Evolutionary conservation across 176 grass and related monocot species (phyloP).

Genomic region (Tuctoria greenei): DNA sequence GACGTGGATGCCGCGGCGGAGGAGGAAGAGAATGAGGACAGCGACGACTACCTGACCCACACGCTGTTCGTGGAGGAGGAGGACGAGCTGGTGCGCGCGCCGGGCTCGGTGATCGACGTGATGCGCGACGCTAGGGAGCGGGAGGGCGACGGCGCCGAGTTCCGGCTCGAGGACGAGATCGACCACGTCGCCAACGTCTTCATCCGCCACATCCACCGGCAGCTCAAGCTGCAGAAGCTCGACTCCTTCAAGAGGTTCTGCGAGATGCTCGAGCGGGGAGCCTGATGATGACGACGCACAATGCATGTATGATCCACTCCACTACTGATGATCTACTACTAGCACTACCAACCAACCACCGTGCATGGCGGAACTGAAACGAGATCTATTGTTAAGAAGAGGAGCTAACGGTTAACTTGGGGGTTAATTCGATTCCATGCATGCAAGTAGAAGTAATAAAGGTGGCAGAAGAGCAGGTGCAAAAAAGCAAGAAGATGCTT

Average conservation of each 20-base stretch:
- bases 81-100: conserved; percentile 61
- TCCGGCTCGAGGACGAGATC: conserved; percentile 85
- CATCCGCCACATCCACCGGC: conserved; percentile 74
- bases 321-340: too few relatives aligned
- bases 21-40: conserved; percentile 14
- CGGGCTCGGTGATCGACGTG: conserved; percentile 75
- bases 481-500: neutral
- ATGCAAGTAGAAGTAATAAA: conserved; percentile 27
- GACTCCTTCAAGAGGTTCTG: conserved; percentile 92
- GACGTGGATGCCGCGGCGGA: neutral
- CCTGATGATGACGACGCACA: conserved; percentile 5
- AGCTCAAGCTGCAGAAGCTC: conserved; percentile 94
- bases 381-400: neutral
- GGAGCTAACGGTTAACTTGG: neutral
- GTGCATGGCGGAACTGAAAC: neutral
- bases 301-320: too few relatives aligned
- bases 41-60: conserved; percentile 64
- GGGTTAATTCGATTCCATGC: neutral
- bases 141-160: conserved; percentile 56
- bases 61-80: conserved; percentile 58
- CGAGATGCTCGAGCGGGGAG: conserved; percentile 74
- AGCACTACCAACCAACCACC: neutral
- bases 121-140: conserved; percentile 65
- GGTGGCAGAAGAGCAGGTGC: too few relatives aligned
- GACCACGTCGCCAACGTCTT: conserved; percentile 87